Base-by-base conservation (phyloP, 768 basidiomycete genomes). In the Hemileccinum rubropunctum region DNA sequence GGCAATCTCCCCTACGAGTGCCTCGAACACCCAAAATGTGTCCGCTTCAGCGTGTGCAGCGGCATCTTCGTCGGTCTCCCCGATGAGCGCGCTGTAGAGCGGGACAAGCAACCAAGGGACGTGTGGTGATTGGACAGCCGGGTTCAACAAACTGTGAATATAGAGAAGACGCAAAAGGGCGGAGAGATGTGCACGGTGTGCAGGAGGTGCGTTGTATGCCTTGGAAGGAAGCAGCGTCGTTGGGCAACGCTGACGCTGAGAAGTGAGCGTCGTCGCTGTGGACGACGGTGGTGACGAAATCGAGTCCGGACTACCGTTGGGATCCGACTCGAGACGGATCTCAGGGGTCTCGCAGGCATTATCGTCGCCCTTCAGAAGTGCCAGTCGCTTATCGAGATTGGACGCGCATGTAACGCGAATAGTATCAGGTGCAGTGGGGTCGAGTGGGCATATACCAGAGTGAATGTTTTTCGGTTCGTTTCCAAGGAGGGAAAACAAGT, bases 1-100 rank as follows among this genome's bases (percentile, higher is more conserved):
- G 1, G 79, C 73, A 42, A 91, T 79, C 59, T 91, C 88, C 23
- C 82, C 81, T 0, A 89, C 70, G 57, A 91, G 73, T 0, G 82
- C 77, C 63, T 90, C 87, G 48, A 91, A 86, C 5, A 90, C 59
- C 89, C 88, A 91, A 63, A 91, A 91, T 0, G 84, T 77, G 58
- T 91, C 89, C 2, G 89, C 88, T 64, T 91, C 89, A 5, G 76
- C 77, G 62, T 90, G 86, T 0, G 78, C 74, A 10, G 78, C 63
- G 37, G 87, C 84, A 47, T 80, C 76, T 0, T 75, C 66, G 15
- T 86, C 78, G 1, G 82, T 72, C 59, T 90, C 88, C 59, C 80
- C 77, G 15, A 71, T 66, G 42, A 89, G 69, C 0, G 78, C 79
- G 8, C 76, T 75, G 63, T 88, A 89, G 20, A 91, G 60, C 0